Evolutionary conservation across 2,329 filamentous ascomycete genomes (phyloP).

Genomic region (Rhynchosporium secalis): DNA sequence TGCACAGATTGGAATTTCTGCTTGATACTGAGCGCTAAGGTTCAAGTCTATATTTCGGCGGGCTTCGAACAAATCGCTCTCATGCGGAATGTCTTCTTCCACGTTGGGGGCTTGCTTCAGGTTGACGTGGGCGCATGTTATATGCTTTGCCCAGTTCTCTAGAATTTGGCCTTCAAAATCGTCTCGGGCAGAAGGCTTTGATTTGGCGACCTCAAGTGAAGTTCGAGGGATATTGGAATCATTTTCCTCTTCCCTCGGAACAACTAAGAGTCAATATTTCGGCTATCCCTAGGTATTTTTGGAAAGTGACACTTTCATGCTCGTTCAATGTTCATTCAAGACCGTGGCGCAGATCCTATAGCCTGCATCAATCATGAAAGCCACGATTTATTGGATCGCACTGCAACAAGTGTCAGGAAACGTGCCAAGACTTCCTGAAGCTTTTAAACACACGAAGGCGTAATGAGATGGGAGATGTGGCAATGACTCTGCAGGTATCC

Average conservation of each 20-base stretch:
- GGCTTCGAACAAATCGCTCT: neutral
- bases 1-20: constrained; percentile 4
- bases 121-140: constrained; percentile 15
- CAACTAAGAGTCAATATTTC: neutral
- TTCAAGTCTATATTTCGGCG: neutral
- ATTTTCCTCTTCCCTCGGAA: too few relatives aligned
- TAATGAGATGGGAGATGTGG: constrained; percentile 2
- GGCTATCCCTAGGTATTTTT: constrained; percentile 1
- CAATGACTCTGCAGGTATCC: constrained; percentile 3
- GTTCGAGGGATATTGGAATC: neutral
- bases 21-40: neutral
- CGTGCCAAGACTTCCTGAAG: neutral
- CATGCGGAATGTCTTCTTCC: neutral
- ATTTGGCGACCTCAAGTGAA: neutral
- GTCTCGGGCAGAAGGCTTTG: neutral
- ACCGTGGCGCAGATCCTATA: neutral
- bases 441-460: neutral
- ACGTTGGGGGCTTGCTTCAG: constrained; percentile 9
- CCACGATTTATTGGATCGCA: neutral
- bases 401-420: neutral
- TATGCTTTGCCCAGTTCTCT: constrained; percentile 16
- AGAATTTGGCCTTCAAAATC: constrained; percentile 12
- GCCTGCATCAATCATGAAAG: neutral
- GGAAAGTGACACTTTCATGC: constrained; percentile 5
- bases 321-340: neutral